Evolutionary conservation across 1,284 basidiomycete genomes (phyloP).

Genomic region (Ceratobasidium sp.): DNA sequence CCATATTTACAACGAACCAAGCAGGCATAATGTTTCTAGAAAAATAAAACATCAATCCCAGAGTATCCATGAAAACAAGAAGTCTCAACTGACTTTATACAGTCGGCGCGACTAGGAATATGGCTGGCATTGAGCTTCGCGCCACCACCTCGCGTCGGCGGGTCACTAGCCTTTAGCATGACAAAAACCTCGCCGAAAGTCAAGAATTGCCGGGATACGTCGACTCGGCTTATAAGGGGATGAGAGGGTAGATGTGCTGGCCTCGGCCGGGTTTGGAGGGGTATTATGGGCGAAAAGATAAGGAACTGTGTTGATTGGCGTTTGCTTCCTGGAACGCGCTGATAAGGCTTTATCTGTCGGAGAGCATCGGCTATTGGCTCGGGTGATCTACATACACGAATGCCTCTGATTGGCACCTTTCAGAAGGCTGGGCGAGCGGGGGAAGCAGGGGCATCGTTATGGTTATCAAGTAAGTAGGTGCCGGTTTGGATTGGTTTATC

Average conservation of each 20-base stretch:
- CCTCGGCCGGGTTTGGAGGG: background rate
- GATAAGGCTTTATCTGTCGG: background rate
- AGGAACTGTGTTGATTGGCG: background rate
- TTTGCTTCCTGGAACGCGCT: background rate
- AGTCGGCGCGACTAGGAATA: background rate
- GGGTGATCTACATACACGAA: background rate
- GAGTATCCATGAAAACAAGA: background rate
- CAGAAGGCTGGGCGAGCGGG: too few species aligned
- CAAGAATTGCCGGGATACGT: too few species aligned
- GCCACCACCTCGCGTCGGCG: background rate
- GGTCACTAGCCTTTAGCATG: too few species aligned
- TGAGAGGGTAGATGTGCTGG: too few species aligned
- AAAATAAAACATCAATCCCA: background rate
- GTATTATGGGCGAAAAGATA: background rate
- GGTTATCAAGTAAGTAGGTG: too few species aligned
- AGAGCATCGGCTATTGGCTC: conserved; percentile 2
- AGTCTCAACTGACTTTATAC: conserved; percentile 5
- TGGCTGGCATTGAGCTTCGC: background rate
- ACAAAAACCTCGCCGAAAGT: too few species aligned
- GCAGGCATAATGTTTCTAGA: conserved; percentile 26
- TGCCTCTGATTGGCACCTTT: too few species aligned
- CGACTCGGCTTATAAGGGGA: too few species aligned
- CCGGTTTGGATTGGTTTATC: too few species aligned
- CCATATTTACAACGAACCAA: conserved; percentile 36
- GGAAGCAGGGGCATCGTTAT: too few species aligned